Evolutionary conservation across 805 yeast genomes (phyloP).

Genomic region (Candida maris): DNA sequence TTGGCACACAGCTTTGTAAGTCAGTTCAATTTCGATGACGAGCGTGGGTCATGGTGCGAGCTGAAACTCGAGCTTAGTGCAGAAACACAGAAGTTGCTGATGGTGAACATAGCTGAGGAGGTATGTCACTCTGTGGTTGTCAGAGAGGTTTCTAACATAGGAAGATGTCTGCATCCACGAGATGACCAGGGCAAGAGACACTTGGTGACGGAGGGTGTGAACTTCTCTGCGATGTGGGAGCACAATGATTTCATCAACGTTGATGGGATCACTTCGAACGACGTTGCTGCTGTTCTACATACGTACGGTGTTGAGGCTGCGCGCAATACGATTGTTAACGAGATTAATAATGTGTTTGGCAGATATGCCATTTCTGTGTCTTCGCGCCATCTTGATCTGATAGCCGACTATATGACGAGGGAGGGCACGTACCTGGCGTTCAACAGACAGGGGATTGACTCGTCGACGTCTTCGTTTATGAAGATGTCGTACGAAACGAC

Average conservation of each 20-base stretch:
- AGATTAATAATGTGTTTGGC: constrained; percentile 91
- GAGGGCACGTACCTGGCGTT: constrained; percentile 96
- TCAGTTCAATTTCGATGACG: constrained; percentile 87
- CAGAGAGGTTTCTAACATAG: constrained; percentile 85
- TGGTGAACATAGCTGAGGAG: constrained; percentile 95
- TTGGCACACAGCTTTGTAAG: constrained; percentile 70
- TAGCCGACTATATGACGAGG: constrained; percentile 99
- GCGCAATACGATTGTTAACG: constrained; percentile 92
- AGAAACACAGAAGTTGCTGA: constrained; percentile 84
- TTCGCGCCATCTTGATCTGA: constrained; percentile 88
- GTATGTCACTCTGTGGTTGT: constrained; percentile 88
- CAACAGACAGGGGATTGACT: constrained; percentile 97
- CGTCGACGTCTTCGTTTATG: constrained; percentile 92
- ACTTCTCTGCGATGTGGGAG: constrained; percentile 97
- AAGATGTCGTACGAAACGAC: constrained; percentile 99
- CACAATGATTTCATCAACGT: constrained; percentile 91
- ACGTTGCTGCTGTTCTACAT: constrained; percentile 81
- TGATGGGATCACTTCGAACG: constrained; percentile 86
- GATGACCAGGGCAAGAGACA: constrained; percentile 68
- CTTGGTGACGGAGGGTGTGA: constrained; percentile 96
- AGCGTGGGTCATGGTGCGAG: constrained; percentile 86
- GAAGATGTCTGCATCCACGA: constrained; percentile 84
- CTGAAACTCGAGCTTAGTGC: constrained; percentile 81
- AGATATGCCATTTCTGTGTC: constrained; percentile 94
- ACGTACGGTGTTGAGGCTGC: constrained; percentile 99